Conservation (phyloP, 805 yeast species). For the Tetrapisispora namnaoensis region DNA sequence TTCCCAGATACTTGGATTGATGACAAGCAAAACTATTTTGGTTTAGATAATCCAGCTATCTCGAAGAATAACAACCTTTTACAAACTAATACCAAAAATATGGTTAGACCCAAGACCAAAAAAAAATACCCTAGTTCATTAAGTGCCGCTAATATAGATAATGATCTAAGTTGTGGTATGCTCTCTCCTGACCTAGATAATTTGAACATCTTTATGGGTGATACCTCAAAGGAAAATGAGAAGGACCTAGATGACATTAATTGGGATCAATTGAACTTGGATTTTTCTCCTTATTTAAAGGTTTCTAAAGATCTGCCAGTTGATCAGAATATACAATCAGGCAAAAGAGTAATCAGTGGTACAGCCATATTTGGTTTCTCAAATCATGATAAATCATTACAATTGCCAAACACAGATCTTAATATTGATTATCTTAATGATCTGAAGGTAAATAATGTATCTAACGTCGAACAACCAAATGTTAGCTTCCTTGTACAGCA, state of each 20-base stretch:
- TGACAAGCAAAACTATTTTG: not conserved
- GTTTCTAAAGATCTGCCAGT: not conserved
- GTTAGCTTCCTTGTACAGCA: slow-evolving; percentile 14
- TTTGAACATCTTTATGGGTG: not conserved
- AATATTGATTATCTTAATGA: not conserved
- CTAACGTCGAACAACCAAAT: not conserved
- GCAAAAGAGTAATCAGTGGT: slow-evolving; percentile 56
- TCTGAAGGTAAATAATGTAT: not conserved
- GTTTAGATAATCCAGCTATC: not conserved
- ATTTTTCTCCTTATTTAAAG: slow-evolving; percentile 4
- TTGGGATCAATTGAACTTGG: slow-evolving; percentile 13
- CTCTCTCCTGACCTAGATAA: not conserved
- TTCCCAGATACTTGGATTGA: not conserved
- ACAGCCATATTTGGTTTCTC: slow-evolving; percentile 72
- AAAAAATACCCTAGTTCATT: slow-evolving; percentile 2
- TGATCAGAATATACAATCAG: slow-evolving; percentile 31
- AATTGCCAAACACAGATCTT: not conserved
- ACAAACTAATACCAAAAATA: not conserved
- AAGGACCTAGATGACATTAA: slow-evolving; percentile 9
- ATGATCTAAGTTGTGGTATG: not conserved
- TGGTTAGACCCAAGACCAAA: not conserved
- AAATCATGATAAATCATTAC: slow-evolving; percentile 50
- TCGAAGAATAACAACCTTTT: not conserved
- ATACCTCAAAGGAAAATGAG: not conserved
- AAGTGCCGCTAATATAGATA: not conserved